Conservation (phyloP, 2,329 filamentous ascomycete species). For the Scytalidium sp. region DNA sequence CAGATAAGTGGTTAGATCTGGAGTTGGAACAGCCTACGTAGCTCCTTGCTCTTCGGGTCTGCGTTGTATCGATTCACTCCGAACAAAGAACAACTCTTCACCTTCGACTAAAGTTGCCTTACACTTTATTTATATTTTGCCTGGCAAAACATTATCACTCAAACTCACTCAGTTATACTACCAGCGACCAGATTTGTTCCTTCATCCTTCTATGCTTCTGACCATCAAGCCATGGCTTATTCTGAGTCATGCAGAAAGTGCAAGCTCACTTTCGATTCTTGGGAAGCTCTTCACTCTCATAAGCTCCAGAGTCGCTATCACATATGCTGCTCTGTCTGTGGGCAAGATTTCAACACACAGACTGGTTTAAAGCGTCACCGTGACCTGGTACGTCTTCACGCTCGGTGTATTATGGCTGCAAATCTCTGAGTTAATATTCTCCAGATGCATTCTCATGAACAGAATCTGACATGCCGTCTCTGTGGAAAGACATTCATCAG, state of each 20-base stretch:
- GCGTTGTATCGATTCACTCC: too few species aligned
- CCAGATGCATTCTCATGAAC: conserved; percentile 15
- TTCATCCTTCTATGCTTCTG: background rate
- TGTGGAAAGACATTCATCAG: conserved; percentile 15
- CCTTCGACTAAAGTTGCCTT: background rate
- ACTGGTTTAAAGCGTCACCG: conserved; percentile 11
- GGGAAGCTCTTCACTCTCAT: conserved; percentile 8
- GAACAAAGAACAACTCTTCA: conserved; percentile 4
- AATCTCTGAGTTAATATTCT: conserved; percentile 1
- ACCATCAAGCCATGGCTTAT: background rate
- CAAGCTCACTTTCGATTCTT: conserved; percentile 4
- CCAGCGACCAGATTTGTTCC: too few species aligned
- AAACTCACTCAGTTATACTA: background rate
- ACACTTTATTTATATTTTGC: too few species aligned
- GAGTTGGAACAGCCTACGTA: too few species aligned
- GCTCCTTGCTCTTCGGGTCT: too few species aligned
- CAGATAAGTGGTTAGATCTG: too few species aligned
- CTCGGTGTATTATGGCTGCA: background rate
- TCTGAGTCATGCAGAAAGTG: conserved; percentile 6
- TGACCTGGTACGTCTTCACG: conserved; percentile 3
- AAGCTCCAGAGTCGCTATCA: conserved; percentile 5
- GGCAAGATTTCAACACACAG: conserved; percentile 11
- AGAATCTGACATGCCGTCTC: conserved; percentile 14
- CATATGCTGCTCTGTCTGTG: conserved; percentile 12
- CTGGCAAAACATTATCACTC: background rate